Evolutionary conservation across 228 moss, liverwort and hornwort species (phyloP), one percentile per base, ranked within the genome.

Genomic region (Sphagnum magellanicum): DNA sequence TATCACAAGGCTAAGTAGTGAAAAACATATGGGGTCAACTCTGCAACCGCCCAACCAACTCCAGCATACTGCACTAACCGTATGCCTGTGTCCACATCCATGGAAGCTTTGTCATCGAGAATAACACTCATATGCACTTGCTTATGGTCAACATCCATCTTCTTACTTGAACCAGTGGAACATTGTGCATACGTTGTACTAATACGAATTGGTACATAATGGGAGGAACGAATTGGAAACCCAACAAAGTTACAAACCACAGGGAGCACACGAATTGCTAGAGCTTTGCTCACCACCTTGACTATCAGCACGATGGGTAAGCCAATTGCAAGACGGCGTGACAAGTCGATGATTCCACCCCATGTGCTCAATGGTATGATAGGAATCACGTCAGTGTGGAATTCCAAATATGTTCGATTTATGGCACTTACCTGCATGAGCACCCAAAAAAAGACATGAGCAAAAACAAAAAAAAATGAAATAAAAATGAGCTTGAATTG

Each of bases 71-170:
- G 93, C 16, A 93, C 68, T 68, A 88, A 81, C 75, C 93, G 81
- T 59, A 97, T 91, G 66, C 93, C 91, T 4, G 96, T 97, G 75
- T 97, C 96, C 12, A 97, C 85, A 67, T 97, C 93, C 73, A 90
- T 86, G 46, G 80, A 68, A 65, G 83, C 86, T 62, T 79, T 79
- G 59, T 81, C 92, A 66, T 61, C 69, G 50, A 72, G 72, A 47
- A 81, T 74, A 55, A 83, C 50, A 68, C 79, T 86, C 48, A 78
- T 32, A 0, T 32, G 32, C 32, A 32, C 32, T 32, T 32, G 32
- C 32, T 32, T 32, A 32, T 32, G 32, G 32, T 32, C 32, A 2
- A 32, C 32, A 32, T 32, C 32, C 55, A 55, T 12, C 12, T 55
- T 12, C 0, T 12, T 12, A 55, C 9, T 12, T 8, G 9, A 8